These are phyloP conservation scores for Citrullus colocynthis DNA, from an alignment of 306 rosid genomes.

Conservation along the genomic window DNA sequence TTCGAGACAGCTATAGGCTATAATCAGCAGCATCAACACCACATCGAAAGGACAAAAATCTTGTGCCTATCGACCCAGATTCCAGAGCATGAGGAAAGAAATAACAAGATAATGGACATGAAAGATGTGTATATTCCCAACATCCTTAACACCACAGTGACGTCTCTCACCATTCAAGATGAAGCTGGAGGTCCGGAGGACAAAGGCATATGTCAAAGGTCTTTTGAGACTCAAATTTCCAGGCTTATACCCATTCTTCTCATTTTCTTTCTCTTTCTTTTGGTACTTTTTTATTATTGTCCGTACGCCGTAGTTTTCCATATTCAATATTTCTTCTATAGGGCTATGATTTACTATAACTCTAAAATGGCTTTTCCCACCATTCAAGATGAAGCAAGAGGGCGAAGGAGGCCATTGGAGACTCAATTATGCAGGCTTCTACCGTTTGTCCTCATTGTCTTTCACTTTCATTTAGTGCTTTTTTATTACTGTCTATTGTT, in stretches of 20 bases:
- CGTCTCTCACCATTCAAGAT: neutral
- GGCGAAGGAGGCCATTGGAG: no score
- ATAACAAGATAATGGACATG: neutral
- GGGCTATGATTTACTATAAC: neutral
- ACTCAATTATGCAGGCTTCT: no score
- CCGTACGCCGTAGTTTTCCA: neutral
- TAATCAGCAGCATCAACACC: neutral
- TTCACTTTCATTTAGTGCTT: no score
- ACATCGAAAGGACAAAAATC: neutral
- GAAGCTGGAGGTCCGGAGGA: no score
- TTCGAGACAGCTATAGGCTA: neutral
- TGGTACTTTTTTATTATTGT: neutral
- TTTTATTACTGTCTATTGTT: no score
- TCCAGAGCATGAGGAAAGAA: neutral
- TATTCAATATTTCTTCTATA: neutral
- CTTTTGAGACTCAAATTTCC: neutral
- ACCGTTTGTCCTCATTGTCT: no score
- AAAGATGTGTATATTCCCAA: neutral
- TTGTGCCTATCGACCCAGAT: neutral
- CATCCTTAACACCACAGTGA: neutral
- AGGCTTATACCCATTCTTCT: neutral
- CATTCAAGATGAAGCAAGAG: no score
- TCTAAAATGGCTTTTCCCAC: no score
- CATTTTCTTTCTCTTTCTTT: neutral
- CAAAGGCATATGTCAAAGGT: neutral